A percentile compares a stretch with the other conserved stretches of the same genome.
These are phyloP conservation scores for Phytophthora chlamydospora DNA, from an alignment of 352 stramenopile species.

Conservation along the genomic window DNA sequence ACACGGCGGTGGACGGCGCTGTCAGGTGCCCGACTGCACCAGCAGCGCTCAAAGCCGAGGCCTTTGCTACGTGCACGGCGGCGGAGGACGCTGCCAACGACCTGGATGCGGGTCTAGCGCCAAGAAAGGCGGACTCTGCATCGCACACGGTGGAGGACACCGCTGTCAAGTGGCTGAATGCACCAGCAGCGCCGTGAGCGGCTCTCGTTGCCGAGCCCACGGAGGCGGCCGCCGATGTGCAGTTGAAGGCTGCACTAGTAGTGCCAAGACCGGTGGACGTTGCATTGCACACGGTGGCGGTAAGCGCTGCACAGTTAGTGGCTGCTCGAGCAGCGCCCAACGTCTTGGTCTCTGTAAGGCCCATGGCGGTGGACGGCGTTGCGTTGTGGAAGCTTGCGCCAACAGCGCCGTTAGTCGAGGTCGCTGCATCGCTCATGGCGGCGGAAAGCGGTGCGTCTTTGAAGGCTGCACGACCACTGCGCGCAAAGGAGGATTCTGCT, in stretches of 20 bases:
- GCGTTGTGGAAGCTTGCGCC: constrained; percentile 56
- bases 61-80: constrained; percentile 86
- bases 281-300: constrained; percentile 86
- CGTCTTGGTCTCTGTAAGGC: constrained; percentile 86
- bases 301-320: constrained; percentile 78
- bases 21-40: constrained; percentile 77
- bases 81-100: constrained; percentile 79
- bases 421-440: constrained; percentile 86
- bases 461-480: constrained; percentile 81
- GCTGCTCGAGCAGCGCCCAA: constrained; percentile 79
- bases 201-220: constrained; percentile 82
- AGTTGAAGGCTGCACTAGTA: constrained; percentile 74
- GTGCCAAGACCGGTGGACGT: constrained; percentile 82
- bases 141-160: constrained; percentile 84
- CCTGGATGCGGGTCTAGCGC: constrained; percentile 74
- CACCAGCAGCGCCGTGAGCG: constrained; percentile 81
- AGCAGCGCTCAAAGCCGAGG: constrained; percentile 84
- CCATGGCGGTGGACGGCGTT: constrained; percentile 84
- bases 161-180: constrained; percentile 74
- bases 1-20: constrained; percentile 77
- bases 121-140: constrained; percentile 88
- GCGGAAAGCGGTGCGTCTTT: constrained; percentile 79
- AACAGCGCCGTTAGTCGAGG: constrained; percentile 86
- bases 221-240: constrained; percentile 79
- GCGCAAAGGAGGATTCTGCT: constrained; percentile 82